phyloP scores from a whole-genome alignment of 2,329 filamentous ascomycete genomes.

The Pseudocercospora musae region DNA sequence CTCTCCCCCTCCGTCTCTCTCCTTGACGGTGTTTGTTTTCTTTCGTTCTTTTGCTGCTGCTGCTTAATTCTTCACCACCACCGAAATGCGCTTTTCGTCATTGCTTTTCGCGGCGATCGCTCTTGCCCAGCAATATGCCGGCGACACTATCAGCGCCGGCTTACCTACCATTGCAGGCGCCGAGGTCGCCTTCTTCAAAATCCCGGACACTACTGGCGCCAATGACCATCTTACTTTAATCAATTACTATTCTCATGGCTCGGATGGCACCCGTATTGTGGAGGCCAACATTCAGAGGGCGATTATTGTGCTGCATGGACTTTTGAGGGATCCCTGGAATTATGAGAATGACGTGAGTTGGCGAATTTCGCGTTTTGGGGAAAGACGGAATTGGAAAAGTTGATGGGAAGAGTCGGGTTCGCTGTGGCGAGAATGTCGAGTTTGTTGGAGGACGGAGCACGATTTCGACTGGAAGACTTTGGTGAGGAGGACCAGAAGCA shows the following conservation, averaged over 20 bases:
- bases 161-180: conserved; percentile 22
- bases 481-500: background rate
- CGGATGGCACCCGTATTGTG: conserved; percentile 23
- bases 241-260: conserved; percentile 33
- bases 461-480: background rate
- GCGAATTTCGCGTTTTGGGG: background rate
- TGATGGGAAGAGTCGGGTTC: conserved; percentile 20
- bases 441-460: conserved; percentile 6
- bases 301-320: conserved; percentile 33
- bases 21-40: background rate
- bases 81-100: conserved; percentile 6
- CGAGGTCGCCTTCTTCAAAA: conserved; percentile 35
- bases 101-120: background rate
- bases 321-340: conserved; percentile 28
- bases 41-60: background rate
- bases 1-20: no score
- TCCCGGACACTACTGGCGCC: conserved; percentile 25
- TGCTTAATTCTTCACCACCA: background rate
- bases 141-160: conserved; percentile 24
- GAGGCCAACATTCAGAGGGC: conserved; percentile 29
- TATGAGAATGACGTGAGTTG: conserved; percentile 27
- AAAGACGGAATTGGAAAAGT: background rate
- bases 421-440: conserved; percentile 6
- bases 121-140: conserved; percentile 27
- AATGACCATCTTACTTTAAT: conserved; percentile 31